Conservation (phyloP, 2,329 filamentous ascomycete genomes). For the Exophiala viscosa region DNA sequence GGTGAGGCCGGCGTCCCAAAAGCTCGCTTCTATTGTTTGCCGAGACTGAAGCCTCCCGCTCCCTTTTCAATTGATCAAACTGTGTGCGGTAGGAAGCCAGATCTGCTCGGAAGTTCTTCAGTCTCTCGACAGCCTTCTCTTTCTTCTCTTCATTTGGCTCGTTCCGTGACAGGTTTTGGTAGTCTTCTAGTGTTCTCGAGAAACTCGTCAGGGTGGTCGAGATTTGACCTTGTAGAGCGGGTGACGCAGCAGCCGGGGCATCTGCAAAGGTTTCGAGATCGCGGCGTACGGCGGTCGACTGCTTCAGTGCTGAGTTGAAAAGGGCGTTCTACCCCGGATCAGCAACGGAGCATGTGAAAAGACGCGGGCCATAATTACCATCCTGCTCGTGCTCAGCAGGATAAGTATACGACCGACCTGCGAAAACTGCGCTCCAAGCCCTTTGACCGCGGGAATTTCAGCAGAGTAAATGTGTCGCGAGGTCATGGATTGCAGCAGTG, state of each 20-base stretch:
- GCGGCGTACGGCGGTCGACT: constrained; percentile 73
- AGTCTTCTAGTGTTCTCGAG: constrained; percentile 87
- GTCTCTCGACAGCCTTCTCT: constrained; percentile 79
- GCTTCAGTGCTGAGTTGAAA: constrained; percentile 81
- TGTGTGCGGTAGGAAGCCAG: constrained; percentile 73
- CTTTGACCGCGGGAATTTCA: too few relatives aligned
- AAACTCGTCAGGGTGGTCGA: constrained; percentile 78
- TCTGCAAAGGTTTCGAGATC: constrained; percentile 70
- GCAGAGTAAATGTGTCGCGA: background rate
- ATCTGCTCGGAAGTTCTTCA: constrained; percentile 80
- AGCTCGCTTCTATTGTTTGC: constrained; percentile 75
- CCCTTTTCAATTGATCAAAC: constrained; percentile 72
- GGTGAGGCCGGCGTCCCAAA: constrained; percentile 76
- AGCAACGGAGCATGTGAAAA: background rate
- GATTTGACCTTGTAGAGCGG: constrained; percentile 66
- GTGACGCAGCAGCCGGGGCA: constrained; percentile 54
- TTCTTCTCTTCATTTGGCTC: constrained; percentile 90
- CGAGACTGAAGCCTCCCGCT: constrained; percentile 67
- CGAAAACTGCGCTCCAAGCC: too few relatives aligned
- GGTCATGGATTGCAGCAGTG: background rate
- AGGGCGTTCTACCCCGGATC: constrained; percentile 62
- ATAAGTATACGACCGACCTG: too few relatives aligned
- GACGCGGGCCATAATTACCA: constrained; percentile 7
- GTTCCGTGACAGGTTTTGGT: constrained; percentile 76
- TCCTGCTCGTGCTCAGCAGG: constrained; percentile 1